Evolutionary conservation across 2,329 filamentous ascomycete species (phyloP), one percentile per base, ranked within the genome.

Genomic region (Microcyclospora pomicola): DNA sequence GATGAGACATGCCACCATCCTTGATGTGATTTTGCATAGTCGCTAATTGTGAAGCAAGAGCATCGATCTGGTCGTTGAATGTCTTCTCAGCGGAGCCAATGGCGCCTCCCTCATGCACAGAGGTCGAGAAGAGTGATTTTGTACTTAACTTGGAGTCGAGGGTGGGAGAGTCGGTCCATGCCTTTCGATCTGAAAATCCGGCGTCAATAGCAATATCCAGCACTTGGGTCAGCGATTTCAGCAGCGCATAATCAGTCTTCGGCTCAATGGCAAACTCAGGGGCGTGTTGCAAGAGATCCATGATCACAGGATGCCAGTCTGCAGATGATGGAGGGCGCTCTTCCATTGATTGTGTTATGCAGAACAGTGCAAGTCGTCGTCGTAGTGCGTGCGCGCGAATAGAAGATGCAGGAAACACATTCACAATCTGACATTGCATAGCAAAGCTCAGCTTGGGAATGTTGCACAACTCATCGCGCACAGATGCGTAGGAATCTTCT

Each of bases 1-100:
- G 67, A 49, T 81, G 75, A 15, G 75, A 75, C 33, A 83, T 80
- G 31, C 82, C 83, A 1, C 77, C 71, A 51, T 86, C 82, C 41
- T 78, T 71, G 50, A 93, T 92, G 30, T 69, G n/a, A 5, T 9
- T 15, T 12, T 14, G 24, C 16, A 27, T 29, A 14, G 27, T 15
- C 6, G 24, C 19, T 6, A 12, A 6, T 29, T 36, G 27, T 14
- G 15, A 12, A 19, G 15, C 30, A 13, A 15, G n/a, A n/a, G 19
- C 13, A 19, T 36, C 24, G 14, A 36, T 10, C 27, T 27, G 13
- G 9, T 15, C 36, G 27, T 29, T 16, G 14, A 12, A 15, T 29
- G 30, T 13, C 9, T 14, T 15, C 15, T 29, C 14, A 2, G 7
- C 30, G 15, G 15, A 30, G 14, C 11, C 6, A 9, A 15, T 24